Evolutionary conservation across 2,329 filamentous ascomycete genomes (phyloP), one percentile per base, ranked within the genome.

Genomic region (Pseudocercospora fijiensis): DNA sequence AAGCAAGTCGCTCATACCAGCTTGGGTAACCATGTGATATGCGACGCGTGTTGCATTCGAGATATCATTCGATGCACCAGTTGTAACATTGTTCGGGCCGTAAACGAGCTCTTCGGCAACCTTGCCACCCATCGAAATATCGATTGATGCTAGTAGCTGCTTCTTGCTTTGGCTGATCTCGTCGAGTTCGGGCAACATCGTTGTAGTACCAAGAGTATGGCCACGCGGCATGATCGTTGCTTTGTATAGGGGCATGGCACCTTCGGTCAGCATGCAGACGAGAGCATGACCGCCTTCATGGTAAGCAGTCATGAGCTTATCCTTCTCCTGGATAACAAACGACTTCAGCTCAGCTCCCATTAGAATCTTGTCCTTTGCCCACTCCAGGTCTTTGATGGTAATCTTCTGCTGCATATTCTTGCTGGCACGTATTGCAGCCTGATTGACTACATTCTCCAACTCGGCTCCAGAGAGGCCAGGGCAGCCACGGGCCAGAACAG

Each of bases 331-430:
- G 61, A 99, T 94, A 61, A 97, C 86, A 79, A 94, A 92, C 70
- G 89, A 96, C 76, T 88, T 90, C 75, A 89, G 88, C 80, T 99
- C 95, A 2, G 94, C 91, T 41, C 95, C 95, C 92, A 99, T 96
- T 77, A 96, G 89, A 60, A 99, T 91, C 80, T 95, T 95, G 81
- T 99, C 95, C 79, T 96, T 98, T 62, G 95, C 95, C 93, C 94
- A 99, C 71, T 97, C 93, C 68, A 98, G 88, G 74, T 98, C 92
- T 33, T 84, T 79, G 77, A 92, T 89, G 11, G 85, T 85, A 59
- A 99, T 91, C 52, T 88, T 85, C 64, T 82, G 83, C 43, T 90
- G 85, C 79, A 93, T 95, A 70, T 90, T 85, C 76, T 95, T 92
- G 73, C 92, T 96, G n/a, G 95, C 95, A 73, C 90, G 91, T 49